A percentile compares a stretch with the other conserved stretches of the same genome.
These are phyloP conservation scores for Prinsepia uniflora DNA, from an alignment of 306 rosid genomes.

Conservation along the genomic window DNA sequence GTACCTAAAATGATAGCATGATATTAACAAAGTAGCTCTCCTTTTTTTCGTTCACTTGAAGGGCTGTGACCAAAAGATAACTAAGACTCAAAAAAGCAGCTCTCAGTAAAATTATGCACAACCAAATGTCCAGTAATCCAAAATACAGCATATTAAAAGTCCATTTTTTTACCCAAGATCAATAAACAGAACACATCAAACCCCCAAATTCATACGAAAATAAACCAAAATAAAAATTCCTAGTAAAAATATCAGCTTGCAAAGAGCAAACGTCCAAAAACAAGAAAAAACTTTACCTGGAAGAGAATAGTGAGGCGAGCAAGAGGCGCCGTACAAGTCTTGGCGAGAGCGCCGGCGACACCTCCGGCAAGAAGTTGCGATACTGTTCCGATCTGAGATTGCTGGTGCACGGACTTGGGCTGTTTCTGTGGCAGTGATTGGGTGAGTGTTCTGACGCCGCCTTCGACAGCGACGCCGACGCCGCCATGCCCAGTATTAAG, in stretches of 20 bases:
- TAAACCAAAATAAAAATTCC: background rate
- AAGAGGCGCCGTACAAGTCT: constrained; percentile 98
- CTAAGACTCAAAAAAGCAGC: background rate
- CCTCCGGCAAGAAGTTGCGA: constrained; percentile 96
- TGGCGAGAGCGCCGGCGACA: constrained; percentile 87
- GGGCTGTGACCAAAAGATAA: too few species aligned
- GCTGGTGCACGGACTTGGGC: constrained; percentile 41
- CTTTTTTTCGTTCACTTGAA: too few species aligned
- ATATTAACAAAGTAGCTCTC: background rate
- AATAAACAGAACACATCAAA: background rate
- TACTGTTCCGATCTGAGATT: constrained; percentile 66
- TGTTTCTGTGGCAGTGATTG: constrained; percentile 31
- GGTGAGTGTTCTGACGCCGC: constrained; percentile 50
- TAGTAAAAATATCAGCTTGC: background rate
- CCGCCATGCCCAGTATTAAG: constrained; percentile 43
- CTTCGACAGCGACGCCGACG: constrained; percentile 52
- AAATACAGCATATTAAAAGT: background rate
- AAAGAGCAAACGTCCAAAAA: background rate
- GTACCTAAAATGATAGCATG: constrained; percentile 46
- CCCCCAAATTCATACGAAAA: background rate
- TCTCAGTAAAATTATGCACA: background rate
- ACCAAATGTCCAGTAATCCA: background rate
- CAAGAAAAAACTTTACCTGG: constrained; percentile 49
- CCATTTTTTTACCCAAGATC: background rate
- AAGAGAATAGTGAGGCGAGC: constrained; percentile 94